These are phyloP conservation scores for Populus tremula DNA, from an alignment of 345 rosid genomes.

Conservation along the genomic window DNA sequence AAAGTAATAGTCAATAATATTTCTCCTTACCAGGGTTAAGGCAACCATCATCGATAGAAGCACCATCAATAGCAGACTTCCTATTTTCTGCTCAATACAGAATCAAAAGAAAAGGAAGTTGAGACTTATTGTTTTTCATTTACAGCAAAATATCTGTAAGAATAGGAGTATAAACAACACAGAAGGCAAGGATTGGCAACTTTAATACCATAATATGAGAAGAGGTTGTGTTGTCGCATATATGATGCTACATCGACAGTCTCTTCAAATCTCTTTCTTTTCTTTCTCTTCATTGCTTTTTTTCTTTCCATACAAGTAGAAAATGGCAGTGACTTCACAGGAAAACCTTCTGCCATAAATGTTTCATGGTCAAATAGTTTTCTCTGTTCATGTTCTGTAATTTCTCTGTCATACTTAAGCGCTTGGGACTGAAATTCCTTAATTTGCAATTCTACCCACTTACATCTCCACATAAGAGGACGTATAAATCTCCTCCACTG, in stretches of 20 bases:
- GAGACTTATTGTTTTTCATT: background rate
- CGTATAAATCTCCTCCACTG: conserved; percentile 36
- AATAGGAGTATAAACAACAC: background rate
- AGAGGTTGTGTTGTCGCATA: conserved; percentile 24
- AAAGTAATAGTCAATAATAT: background rate
- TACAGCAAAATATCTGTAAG: background rate
- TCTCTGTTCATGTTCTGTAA: conserved; percentile 23
- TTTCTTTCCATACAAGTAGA: conserved; percentile 16
- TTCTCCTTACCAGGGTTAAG: conserved; percentile 17
- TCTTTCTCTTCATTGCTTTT: conserved; percentile 28
- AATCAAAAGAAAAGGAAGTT: background rate
- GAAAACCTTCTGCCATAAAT: conserved; percentile 16
- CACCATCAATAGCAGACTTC: conserved; percentile 18
- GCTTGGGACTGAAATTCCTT: conserved; percentile 30
- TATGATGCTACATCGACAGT: conserved; percentile 18
- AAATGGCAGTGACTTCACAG: conserved; percentile 24
- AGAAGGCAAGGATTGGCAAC: background rate
- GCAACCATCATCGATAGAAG: conserved; percentile 2
- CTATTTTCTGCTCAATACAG: conserved; percentile 17
- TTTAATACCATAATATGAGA: conserved; percentile 31
- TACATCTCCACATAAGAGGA: conserved; percentile 37
- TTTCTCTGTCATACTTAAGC: conserved; percentile 23
- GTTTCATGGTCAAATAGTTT: conserved; percentile 21
- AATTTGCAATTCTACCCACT: conserved; percentile 34
- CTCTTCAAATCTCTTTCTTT: conserved; percentile 33